A percentile compares a stretch with the other conserved stretches of the same genome.
Evolutionary conservation across 768 basidiomycete genomes (phyloP).

Genomic region (Sporobolomyces phaffii): DNA sequence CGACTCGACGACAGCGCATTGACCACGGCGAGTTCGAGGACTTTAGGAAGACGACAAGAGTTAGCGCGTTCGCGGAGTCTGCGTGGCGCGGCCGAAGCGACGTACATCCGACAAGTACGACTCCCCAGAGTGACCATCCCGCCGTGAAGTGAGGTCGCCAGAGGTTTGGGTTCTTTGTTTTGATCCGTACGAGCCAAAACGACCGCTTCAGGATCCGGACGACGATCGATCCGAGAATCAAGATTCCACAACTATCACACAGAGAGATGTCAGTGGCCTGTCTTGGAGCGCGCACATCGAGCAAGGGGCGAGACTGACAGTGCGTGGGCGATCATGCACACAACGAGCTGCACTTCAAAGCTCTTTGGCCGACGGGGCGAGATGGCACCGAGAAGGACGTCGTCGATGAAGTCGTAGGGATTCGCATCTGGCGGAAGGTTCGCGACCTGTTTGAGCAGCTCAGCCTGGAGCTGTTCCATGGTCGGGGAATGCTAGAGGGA

Average conservation of each 20-base stretch:
- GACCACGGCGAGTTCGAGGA: background rate
- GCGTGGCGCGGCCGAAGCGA: background rate
- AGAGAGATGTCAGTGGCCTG: background rate
- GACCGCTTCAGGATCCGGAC: background rate
- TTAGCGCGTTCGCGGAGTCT: background rate
- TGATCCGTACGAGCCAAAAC: constrained; percentile 19
- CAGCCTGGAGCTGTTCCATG: background rate
- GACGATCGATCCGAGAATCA: background rate
- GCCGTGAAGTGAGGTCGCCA: constrained; percentile 5
- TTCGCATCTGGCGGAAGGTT: background rate
- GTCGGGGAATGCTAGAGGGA: background rate
- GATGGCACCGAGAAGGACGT: background rate
- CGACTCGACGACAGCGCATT: background rate
- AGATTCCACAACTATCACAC: background rate
- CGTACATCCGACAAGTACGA: constrained; percentile 10
- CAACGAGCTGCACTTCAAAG: background rate
- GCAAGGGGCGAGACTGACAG: background rate
- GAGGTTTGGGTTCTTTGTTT: background rate
- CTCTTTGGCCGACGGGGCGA: background rate
- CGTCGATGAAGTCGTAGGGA: background rate
- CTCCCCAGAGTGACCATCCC: constrained; percentile 1
- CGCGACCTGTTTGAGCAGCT: background rate
- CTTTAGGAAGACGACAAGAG: too few relatives aligned
- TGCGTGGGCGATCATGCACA: background rate
- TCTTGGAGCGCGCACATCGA: background rate